Base-by-base conservation (phyloP, 225 moss, liverwort and hornwort species). In the Marchantia polymorpha region DNA sequence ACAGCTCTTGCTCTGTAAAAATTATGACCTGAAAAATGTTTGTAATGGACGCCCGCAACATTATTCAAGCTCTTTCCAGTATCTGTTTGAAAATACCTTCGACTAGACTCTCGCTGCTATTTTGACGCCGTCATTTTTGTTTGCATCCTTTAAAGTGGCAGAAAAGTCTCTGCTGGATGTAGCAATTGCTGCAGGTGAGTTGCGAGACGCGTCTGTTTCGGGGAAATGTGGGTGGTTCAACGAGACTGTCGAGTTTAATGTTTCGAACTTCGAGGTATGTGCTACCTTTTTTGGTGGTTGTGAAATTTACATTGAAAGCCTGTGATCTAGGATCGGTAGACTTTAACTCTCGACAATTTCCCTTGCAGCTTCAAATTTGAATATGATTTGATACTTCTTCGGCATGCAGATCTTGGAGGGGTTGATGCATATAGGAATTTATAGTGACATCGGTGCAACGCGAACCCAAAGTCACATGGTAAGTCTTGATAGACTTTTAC, bases 391-490 rank as follows among this genome's bases (percentile, higher is more conserved):
- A 77, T 77, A 26, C 10, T 77, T 7, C 13, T 54, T 52, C 76
- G 27, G n/a, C 29, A 15, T 52, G 63, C 83, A 88, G 84, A 82
- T 88, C 77, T 72, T 69, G 15, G 78, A 80, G 26, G 87, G 87
- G 53, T 74, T 79, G 20, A 74, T 88, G 25, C 71, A 88, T 75
- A 39, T 88, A 63, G 87, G 87, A 72, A 80, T 88, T 77, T 88
- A 85, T 47, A 88, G 78, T 81, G 82, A 85, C 53, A 47, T 82
- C 61, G 71, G 26, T 20, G 69, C 87, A 51, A 74, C 84, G 27
- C 73, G 84, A 48, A 88, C 80, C 71, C 87, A 88, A 83, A 81
- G 82, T 66, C 84, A 88, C 78, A 88, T 88, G 87, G 87, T 88
- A 82, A 11, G 78, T 50, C 8, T 56, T 55, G 55, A 1, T 75